Evolutionary conservation across 2,329 filamentous ascomycete genomes (phyloP).

Genomic region (Diaporthe ilicicola): DNA sequence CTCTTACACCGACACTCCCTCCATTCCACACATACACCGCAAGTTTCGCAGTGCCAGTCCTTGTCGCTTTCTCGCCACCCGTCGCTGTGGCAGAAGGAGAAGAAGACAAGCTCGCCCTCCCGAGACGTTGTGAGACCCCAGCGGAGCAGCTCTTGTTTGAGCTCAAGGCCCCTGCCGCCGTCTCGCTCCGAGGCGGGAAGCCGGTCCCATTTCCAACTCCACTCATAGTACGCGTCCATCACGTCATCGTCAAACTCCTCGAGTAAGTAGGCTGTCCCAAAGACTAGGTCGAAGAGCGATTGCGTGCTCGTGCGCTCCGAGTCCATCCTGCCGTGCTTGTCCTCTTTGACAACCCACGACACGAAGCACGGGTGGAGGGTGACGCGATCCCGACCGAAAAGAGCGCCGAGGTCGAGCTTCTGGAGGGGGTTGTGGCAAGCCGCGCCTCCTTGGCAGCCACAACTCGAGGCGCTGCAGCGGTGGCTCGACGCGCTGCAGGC

Average conservation of each 20-base stretch:
- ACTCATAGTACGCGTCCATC: slow-evolving; percentile 15
- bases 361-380: slow-evolving; percentile 28
- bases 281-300: slow-evolving; percentile 9
- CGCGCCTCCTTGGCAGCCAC: slow-evolving; percentile 10
- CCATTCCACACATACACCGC: slow-evolving; percentile 20
- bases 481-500: slow-evolving; percentile 19
- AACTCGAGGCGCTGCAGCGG: background rate
- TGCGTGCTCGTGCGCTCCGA: background rate
- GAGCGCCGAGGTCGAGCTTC: slow-evolving; percentile 4
- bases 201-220: slow-evolving; percentile 26
- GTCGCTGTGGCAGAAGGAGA: slow-evolving; percentile 11
- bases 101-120: background rate
- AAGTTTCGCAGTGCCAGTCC: slow-evolving; percentile 20
- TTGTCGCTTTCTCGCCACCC: slow-evolving; percentile 2
- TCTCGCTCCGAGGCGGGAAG: slow-evolving; percentile 10
- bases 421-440: slow-evolving; percentile 22
- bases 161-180: background rate
- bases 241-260: background rate
- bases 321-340: background rate
- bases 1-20: slow-evolving; percentile 23
- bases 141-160: slow-evolving; percentile 30
- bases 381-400: slow-evolving; percentile 21
- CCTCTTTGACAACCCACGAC: slow-evolving; percentile 14
- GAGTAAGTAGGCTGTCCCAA: background rate
- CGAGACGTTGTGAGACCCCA: slow-evolving; percentile 17